These are phyloP conservation scores for Ophiostoma triangulosporum DNA, from an alignment of 2,329 filamentous ascomycete species.

Conservation along the genomic window DNA sequence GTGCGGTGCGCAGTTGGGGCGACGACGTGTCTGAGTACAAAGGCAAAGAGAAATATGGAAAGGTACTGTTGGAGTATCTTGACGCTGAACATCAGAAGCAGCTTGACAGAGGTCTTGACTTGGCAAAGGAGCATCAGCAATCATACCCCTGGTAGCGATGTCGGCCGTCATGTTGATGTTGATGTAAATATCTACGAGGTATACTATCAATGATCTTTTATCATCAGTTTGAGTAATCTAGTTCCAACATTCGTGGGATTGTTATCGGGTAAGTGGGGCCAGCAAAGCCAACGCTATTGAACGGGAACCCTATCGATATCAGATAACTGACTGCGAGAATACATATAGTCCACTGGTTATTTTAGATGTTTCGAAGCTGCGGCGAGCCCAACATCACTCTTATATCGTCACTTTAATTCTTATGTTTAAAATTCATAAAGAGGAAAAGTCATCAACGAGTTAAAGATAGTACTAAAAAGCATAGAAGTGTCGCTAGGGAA, in stretches of 20 bases:
- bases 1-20: neutral
- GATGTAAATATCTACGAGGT: neutral
- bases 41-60: neutral
- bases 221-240: too few species aligned
- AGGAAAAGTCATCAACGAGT: too few species aligned
- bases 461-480: neutral
- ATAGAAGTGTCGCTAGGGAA: neutral
- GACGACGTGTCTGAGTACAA: constrained; percentile 1
- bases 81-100: neutral
- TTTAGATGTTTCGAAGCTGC: too few species aligned
- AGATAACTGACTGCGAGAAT: too few species aligned
- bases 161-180: neutral
- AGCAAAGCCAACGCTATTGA: too few species aligned
- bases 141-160: neutral
- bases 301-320: too few species aligned
- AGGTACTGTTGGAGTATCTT: neutral
- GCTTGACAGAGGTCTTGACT: neutral
- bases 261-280: too few species aligned
- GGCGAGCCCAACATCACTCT: too few species aligned
- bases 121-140: neutral
- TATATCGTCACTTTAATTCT: too few species aligned
- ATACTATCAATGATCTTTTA: neutral
- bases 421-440: too few species aligned
- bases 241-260: too few species aligned
- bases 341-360: too few species aligned